A percentile compares a stretch with the other conserved stretches of the same genome.
These are phyloP conservation scores for Fraxinus pennsylvanica DNA, from an alignment of 257 asterid genomes.

Conservation along the genomic window DNA sequence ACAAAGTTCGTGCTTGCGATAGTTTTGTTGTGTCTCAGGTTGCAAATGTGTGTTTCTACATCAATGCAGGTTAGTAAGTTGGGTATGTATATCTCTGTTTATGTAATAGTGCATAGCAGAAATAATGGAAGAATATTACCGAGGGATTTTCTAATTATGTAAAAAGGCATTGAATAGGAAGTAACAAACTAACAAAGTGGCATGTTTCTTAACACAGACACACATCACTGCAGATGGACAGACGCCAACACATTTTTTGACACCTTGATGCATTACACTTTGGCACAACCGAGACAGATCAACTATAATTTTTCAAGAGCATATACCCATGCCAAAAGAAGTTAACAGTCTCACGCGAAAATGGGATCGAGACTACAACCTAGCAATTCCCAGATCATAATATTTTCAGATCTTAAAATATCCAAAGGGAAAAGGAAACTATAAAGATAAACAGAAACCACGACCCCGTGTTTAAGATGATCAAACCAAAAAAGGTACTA, in stretches of 20 bases:
- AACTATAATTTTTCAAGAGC: neutral
- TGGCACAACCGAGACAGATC: neutral
- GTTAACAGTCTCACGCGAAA: neutral
- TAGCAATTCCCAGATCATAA: neutral
- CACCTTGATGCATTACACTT: neutral
- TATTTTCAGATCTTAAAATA: neutral
- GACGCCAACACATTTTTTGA: neutral
- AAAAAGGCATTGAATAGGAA: too few relatives aligned
- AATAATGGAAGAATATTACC: too few relatives aligned
- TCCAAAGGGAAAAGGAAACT: neutral
- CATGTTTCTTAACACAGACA: too few relatives aligned
- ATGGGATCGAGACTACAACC: neutral
- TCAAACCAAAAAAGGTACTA: slow-evolving; percentile 14
- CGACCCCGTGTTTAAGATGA: slow-evolving; percentile 4
- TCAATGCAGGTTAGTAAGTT: neutral
- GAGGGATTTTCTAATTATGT: too few relatives aligned
- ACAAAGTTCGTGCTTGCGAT: neutral
- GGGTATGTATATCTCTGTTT: neutral
- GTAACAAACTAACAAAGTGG: too few relatives aligned
- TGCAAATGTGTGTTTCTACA: neutral
- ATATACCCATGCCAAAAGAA: neutral
- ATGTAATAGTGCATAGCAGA: neutral
- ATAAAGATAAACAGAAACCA: slow-evolving; percentile 14
- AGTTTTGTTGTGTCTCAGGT: neutral
- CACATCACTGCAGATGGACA: neutral